phyloP scores from a whole-genome alignment of 2,329 filamentous ascomycete genomes.

The Trichoderma aggressivum region DNA sequence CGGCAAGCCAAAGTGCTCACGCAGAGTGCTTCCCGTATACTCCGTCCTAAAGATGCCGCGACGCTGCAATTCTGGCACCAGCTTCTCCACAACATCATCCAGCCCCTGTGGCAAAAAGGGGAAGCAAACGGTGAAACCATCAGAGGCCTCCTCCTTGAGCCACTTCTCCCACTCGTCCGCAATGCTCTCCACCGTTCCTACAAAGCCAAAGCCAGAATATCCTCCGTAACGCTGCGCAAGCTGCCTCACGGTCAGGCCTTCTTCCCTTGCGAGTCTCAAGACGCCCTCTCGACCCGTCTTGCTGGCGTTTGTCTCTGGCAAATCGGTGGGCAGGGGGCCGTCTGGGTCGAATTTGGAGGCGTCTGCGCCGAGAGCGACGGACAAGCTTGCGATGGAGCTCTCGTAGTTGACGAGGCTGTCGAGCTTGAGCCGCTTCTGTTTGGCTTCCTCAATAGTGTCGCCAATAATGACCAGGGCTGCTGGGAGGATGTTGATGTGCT shows the following conservation, averaged over 20 bases:
- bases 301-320: constrained; percentile 54
- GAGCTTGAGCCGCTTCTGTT: constrained; percentile 45
- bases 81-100: constrained; percentile 44
- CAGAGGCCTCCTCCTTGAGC: constrained; percentile 45
- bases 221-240: constrained; percentile 49
- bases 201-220: constrained; percentile 48
- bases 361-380: constrained; percentile 46
- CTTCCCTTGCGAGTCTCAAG: constrained; percentile 42
- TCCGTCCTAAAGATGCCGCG: constrained; percentile 50
- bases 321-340: constrained; percentile 43
- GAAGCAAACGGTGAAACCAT: constrained; percentile 50
- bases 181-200: constrained; percentile 47
- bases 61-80: constrained; percentile 50
- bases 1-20: constrained; percentile 52
- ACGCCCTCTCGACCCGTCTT: constrained; percentile 45
- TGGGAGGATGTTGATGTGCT: constrained; percentile 50
- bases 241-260: constrained; percentile 49
- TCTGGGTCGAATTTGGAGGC: constrained; percentile 48
- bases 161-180: constrained; percentile 49
- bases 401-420: constrained; percentile 54
- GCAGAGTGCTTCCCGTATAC: constrained; percentile 49
- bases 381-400: constrained; percentile 51
- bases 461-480: constrained; percentile 50
- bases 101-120: constrained; percentile 50
- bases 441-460: constrained; percentile 47